A percentile compares a stretch with the other conserved stretches of the same genome.
Evolutionary conservation across 371 early-diverging fungal genomes (phyloP).

Genomic region (Apophysomyces sp.): DNA sequence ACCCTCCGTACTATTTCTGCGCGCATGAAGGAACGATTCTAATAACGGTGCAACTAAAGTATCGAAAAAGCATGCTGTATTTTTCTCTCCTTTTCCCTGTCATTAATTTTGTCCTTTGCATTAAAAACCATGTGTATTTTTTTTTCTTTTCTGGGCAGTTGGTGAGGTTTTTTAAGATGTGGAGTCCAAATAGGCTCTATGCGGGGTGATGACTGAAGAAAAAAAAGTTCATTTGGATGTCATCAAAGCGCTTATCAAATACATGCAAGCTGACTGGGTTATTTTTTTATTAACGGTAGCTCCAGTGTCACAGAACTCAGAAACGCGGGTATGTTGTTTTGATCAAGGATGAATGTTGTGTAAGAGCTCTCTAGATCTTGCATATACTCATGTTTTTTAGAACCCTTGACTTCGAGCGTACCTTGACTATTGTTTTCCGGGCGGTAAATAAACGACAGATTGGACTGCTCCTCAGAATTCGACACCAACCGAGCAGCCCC

Average conservation of each 20-base stretch:
- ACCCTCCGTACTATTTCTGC: constrained; percentile 85
- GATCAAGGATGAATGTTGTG: constrained; percentile 63
- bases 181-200: neutral
- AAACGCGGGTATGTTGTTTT: constrained; percentile 76
- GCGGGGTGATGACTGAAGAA: too few relatives aligned
- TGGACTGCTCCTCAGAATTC: constrained; percentile 49
- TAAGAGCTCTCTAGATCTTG: constrained; percentile 52
- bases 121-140: neutral
- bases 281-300: constrained; percentile 16
- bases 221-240: too few relatives aligned
- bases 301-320: constrained; percentile 71
- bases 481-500: constrained; percentile 73
- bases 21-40: constrained; percentile 94
- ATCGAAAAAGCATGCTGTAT: neutral
- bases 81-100: neutral
- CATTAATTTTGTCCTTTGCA: neutral
- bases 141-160: neutral
- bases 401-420: constrained; percentile 63
- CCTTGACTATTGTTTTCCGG: constrained; percentile 59
- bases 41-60: constrained; percentile 17
- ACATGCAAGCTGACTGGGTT: neutral
- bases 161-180: neutral
- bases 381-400: constrained; percentile 58
- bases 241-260: too few relatives aligned
- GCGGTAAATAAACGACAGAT: constrained; percentile 66